A percentile compares a stretch with the other conserved stretches of the same genome.
These are phyloP conservation scores for Panaeolus cyanescens DNA, from an alignment of 768 basidiomycete species.

Conservation along the genomic window DNA sequence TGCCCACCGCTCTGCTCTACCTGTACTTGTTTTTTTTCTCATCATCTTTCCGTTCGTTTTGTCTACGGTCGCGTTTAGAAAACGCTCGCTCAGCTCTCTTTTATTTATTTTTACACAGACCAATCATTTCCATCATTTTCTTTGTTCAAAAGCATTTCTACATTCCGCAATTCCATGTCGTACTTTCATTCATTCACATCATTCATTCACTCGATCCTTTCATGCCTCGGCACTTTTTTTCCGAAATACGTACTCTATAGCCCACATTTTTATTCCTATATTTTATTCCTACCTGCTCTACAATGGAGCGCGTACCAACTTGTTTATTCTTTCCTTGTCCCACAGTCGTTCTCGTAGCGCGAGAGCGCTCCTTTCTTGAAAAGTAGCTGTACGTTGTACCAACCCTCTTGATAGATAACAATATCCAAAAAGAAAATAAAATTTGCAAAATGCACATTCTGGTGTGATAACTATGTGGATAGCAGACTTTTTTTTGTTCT, in stretches of 20 bases:
- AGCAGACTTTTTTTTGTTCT: not conserved
- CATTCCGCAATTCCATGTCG: not conserved
- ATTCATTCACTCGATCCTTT: not conserved
- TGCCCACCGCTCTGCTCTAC: not conserved
- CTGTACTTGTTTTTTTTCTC: not conserved
- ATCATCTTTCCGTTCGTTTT: not conserved
- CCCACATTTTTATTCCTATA: not conserved
- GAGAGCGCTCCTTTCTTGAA: not conserved
- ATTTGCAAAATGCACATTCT: not conserved
- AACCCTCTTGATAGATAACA: not conserved
- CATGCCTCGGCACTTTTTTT: too few relatives aligned
- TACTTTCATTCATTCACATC: not conserved
- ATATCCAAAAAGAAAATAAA: slow-evolving; percentile 3
- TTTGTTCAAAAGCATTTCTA: not conserved
- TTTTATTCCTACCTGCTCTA: not conserved
- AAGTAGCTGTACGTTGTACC: slow-evolving; percentile 1
- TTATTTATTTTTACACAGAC: not conserved
- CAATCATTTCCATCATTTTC: not conserved
- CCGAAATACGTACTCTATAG: not conserved
- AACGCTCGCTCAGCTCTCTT: not conserved
- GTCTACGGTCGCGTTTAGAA: not conserved
- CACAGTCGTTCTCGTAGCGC: not conserved
- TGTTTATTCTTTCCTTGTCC: not conserved
- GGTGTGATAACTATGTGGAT: not conserved
- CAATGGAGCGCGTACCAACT: not conserved